Evolutionary conservation across 202 grass and related monocot species (phyloP), one percentile per base, ranked within the genome.

Genomic region (Tripidium arundinaceum): DNA sequence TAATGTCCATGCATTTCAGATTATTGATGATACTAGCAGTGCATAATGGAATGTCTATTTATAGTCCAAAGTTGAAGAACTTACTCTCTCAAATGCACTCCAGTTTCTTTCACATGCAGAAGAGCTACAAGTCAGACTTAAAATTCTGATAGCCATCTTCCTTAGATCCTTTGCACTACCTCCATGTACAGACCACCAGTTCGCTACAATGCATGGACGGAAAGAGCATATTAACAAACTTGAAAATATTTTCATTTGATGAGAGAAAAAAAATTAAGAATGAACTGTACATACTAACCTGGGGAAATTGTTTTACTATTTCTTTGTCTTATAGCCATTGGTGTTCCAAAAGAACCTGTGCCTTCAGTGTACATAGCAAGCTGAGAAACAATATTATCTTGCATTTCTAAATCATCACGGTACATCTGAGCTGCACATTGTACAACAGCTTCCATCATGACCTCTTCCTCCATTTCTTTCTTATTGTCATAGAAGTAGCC

Each of bases 401-500:
- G 46, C n/a, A 43, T 2, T 6, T 3, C 36, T 15, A 5, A 14
- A n/a, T 66, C 75, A 19, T 63, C 68, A 82, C 4, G 22, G 31
- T 59, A 61, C 49, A 85, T 64, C 1, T 4, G 31, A 71, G 21
- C 11, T 19, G 68, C 28, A 71, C 83, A 82, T 16, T 54, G 19
- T 33, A 62, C 19, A 22, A 82, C 19, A 8, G 52, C 70, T 36
- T 52, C 36, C 22, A 39, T 14, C 6, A 72, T 10, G 10, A 28
- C n/a, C 62, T 71, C 41, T 19, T 57, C 70, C 27, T 83, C 52
- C 28, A 24, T 76, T 47, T 75, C 59, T 18, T 41, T 8, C 64
- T 36, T 84, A 52, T 84, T 75, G 14, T 64, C 25, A 77, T 84
- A 77, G 27, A 42, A 76, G 22, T 67, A 77, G 12, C 11, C 28